These are phyloP conservation scores for Fallopia convolvulus DNA, from an alignment of 148 eudicot species.

Conservation along the genomic window DNA sequence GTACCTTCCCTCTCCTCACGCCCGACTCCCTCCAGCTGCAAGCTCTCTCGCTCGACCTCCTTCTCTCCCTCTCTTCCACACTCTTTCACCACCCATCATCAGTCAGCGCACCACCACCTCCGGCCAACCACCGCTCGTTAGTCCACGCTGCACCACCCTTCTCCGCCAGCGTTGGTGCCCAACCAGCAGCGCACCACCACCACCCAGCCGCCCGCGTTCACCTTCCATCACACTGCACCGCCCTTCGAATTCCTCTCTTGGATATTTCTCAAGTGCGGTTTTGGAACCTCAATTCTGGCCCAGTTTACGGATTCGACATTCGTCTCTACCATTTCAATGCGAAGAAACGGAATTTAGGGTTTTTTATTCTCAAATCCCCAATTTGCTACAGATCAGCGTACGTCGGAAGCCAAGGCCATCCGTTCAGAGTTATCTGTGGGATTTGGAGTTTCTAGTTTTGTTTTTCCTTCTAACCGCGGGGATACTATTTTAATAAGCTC, in stretches of 20 bases:
- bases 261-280: not conserved
- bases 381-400: conserved; percentile 15
- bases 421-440: not conserved
- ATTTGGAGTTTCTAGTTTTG: not conserved
- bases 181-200: too few relatives aligned
- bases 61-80: too few relatives aligned
- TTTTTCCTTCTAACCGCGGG: not conserved
- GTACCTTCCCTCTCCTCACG: too few relatives aligned
- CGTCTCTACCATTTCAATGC: not conserved
- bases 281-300: not conserved
- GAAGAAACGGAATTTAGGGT: conserved; percentile 14
- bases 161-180: too few relatives aligned
- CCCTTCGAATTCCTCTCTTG: not conserved
- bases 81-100: too few relatives aligned
- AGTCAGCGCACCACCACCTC: too few relatives aligned
- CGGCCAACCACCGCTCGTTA: too few relatives aligned
- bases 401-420: not conserved
- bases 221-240: too few relatives aligned
- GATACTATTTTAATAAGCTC: not conserved
- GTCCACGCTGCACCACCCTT: too few relatives aligned
- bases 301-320: conserved; percentile 2
- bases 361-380: not conserved
- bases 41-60: too few relatives aligned
- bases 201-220: too few relatives aligned
- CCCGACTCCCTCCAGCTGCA: too few relatives aligned